Evolutionary conservation across 108 stramenopile genomes (phyloP).

Genomic region (Cyclotella choctawhatcheeana): DNA sequence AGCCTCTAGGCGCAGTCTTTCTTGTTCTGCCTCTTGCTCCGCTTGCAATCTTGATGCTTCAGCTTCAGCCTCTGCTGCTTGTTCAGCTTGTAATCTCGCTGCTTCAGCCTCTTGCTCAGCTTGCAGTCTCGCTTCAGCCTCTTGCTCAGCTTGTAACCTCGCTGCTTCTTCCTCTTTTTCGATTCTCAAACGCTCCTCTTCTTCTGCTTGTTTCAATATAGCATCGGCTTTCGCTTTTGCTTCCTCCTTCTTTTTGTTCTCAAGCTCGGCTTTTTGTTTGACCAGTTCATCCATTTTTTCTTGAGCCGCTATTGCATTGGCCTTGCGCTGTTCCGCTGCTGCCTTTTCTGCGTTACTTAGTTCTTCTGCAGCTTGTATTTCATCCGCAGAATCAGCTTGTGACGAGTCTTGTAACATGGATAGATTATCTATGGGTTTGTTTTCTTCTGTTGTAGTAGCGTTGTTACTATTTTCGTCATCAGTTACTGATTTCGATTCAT

Average conservation of each 20-base stretch:
- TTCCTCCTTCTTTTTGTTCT: conserved; percentile 2
- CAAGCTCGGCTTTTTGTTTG: background rate
- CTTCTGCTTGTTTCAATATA: conserved; percentile 7
- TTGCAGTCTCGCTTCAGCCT: background rate
- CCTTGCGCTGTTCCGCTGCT: background rate
- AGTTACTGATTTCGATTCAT: too few species aligned
- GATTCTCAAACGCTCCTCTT: conserved; percentile 3
- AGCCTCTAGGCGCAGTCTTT: background rate
- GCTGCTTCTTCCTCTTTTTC: conserved; percentile 6
- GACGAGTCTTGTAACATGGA: background rate
- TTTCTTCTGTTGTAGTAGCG: too few species aligned
- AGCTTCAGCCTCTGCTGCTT: conserved; percentile 6
- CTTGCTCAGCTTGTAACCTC: background rate
- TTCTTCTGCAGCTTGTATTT: background rate
- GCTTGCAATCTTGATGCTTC: conserved; percentile 3
- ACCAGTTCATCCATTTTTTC: background rate
- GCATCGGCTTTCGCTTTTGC: conserved; percentile 4
- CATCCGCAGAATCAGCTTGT: background rate
- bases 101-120: background rate
- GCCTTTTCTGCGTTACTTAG: background rate
- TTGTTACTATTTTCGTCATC: too few species aligned
- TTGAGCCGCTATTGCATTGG: conserved; percentile 7
- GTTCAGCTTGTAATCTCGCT: background rate
- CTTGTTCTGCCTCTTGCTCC: conserved; percentile 10
- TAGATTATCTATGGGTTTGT: too few species aligned